A percentile compares a stretch with the other conserved stretches of the same genome.
These are phyloP conservation scores for Effrenium voratum DNA, from an alignment of 73 alveolate species.

Conservation along the genomic window DNA sequence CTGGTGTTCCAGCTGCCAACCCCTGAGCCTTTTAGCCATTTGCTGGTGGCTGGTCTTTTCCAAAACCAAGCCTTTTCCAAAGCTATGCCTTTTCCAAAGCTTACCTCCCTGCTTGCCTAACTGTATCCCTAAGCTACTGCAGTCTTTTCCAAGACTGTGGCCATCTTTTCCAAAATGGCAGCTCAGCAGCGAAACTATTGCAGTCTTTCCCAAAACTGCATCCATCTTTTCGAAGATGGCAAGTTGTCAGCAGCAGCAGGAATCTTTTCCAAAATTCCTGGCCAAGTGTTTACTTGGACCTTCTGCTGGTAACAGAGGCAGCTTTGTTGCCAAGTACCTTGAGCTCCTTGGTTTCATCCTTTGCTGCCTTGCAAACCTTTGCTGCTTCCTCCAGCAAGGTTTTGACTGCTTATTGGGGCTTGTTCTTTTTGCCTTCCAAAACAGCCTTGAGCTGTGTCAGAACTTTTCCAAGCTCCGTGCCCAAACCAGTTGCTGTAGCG, in stretches of 20 bases:
- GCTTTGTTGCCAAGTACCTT: neutral
- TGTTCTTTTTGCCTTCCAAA: neutral
- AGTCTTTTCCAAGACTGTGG: slow-evolving; percentile 4
- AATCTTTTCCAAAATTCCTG: neutral
- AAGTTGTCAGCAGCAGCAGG: neutral
- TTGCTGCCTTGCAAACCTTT: neutral
- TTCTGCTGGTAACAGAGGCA: neutral
- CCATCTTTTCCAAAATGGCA: neutral
- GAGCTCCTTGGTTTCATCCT: neutral
- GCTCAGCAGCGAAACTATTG: no score
- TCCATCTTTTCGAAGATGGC: no score
- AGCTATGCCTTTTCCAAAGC: slow-evolving; percentile 18
- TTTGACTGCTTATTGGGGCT: neutral
- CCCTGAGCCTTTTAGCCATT: neutral
- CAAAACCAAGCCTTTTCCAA: neutral
- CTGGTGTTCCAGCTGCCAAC: slow-evolving; percentile 1
- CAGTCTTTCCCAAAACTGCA: no score
- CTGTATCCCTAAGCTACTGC: neutral
- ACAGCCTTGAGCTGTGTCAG: neutral
- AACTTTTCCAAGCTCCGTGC: neutral
- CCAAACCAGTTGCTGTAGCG: neutral
- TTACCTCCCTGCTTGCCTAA: no score
- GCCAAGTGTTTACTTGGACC: neutral
- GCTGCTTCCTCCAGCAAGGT: neutral
- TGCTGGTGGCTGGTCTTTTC: neutral